Evolutionary conservation across 257 asterid species (phyloP), one percentile per base, ranked within the genome.

Genomic region (Thymus mandschuricus): DNA sequence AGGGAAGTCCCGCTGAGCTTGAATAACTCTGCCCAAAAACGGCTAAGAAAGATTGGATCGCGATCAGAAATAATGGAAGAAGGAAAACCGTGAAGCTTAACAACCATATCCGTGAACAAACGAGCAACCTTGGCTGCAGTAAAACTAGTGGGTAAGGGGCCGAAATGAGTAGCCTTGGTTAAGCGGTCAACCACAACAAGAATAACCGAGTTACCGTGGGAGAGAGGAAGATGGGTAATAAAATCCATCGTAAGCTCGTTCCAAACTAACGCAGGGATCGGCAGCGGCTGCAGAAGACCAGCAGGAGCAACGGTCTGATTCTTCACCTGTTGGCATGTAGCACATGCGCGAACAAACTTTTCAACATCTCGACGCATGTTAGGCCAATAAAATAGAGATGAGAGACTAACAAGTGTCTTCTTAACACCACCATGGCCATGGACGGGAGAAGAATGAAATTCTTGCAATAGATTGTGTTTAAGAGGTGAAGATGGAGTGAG

Each of bases 201-300:
- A 8, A 62, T 41, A 7, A 62, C 68, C 3, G 51, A n/a, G 8
- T 3, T 40, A 13, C 68, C 68, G 3, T 41, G 68, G 0, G 35
- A 38, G 3, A 3, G 7, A 1, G 68, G 68, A 1, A 62, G 35
- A 15, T 45, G 15, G 3, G 68, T 62, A 2, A 62, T 41, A 2
- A 62, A 62, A 8, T 62, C 68, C 68, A 62, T 62, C 2, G 68
- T 38, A 9, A 62, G 51, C 12, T 40, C 52, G 1, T 62, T 29
- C 68, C 38, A 62, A 1, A 62, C 68, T 8, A 41, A 2, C n/a
- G 34, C 11, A 1, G 52, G 68, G 3, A 62, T 9, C 8, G 52
- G 52, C 3, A 62, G 12, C 0, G 68, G 68, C 3, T 62, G 68
- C 3, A 62, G 6, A 15, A 62, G 68, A 0, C 51, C 52, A 0